These are phyloP conservation scores for Chlamydomonas schloesseri DNA, from an alignment of 139 green algal genomes.

Conservation along the genomic window DNA sequence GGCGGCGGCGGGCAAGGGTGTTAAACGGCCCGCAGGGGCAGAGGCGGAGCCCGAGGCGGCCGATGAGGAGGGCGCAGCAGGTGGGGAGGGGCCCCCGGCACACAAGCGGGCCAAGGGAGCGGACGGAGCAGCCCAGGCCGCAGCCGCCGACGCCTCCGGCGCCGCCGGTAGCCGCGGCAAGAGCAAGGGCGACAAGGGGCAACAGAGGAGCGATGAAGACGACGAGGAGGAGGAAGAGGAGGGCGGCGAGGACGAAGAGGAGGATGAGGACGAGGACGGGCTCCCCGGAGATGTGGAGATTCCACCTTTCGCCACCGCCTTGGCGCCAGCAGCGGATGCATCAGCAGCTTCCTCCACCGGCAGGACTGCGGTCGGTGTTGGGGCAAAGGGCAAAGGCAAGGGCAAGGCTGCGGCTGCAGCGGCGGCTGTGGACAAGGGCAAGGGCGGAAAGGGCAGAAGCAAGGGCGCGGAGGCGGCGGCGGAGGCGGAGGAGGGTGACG, in stretches of 20 bases:
- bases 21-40: not conserved
- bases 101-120: not conserved
- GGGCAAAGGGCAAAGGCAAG: not conserved
- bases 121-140: not conserved
- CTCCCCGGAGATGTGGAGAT: slow-evolving; percentile 31
- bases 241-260: not conserved
- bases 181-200: not conserved
- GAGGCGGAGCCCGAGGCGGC: not conserved
- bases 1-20: not conserved
- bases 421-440: not conserved
- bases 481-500: not conserved
- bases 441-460: not conserved
- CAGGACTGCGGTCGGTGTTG: too few species aligned
- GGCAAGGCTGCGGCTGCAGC: not conserved
- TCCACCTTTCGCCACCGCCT: not conserved
- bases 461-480: not conserved
- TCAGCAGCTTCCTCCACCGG: not conserved
- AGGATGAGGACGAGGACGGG: not conserved
- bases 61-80: not conserved
- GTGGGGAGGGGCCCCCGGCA: too few species aligned
- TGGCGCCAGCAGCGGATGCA: not conserved
- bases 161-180: too few species aligned
- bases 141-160: too few species aligned
- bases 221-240: not conserved
- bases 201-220: not conserved